Percentiles rank a stretch among this genome's conserved stretches.
Evolutionary conservation across 2,329 filamentous ascomycete species (phyloP).

Genomic region (Apiospora malaysiana): DNA sequence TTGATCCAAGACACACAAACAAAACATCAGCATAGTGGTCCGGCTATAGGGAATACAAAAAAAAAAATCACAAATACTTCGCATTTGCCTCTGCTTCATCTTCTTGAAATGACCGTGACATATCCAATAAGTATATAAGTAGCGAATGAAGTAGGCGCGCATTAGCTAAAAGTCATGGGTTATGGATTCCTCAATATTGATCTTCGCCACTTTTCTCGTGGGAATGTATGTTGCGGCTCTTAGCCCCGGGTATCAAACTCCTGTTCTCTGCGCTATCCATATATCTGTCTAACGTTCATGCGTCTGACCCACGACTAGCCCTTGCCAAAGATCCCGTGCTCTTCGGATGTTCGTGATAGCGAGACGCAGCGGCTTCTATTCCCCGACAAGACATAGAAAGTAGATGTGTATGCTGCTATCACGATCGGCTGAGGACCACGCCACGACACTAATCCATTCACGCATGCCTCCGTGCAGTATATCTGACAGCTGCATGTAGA

Average conservation of each 20-base stretch:
- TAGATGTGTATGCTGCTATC: no score
- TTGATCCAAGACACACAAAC: conserved; percentile 12
- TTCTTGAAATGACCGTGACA: conserved; percentile 5
- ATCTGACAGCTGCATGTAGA: no score
- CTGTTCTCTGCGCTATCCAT: background rate
- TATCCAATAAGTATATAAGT: background rate
- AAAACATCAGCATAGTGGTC: conserved; percentile 18
- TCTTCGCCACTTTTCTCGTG: background rate
- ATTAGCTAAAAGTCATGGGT: no score
- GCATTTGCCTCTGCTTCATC: background rate
- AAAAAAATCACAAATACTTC: conserved; percentile 6
- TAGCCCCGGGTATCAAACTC: background rate
- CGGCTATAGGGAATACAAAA: conserved; percentile 16
- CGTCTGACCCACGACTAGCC: background rate
- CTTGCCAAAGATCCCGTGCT: background rate
- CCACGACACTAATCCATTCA: no score
- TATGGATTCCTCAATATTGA: background rate
- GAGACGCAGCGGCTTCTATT: no score
- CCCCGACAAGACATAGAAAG: no score
- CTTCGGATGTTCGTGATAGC: no score
- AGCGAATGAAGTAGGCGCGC: background rate
- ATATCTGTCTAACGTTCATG: background rate
- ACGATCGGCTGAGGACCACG: no score
- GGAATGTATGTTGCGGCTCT: background rate
- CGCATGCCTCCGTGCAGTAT: no score